Evolutionary conservation across 495 filamentous ascomycete species (phyloP), one percentile per base, ranked within the genome.

Genomic region (Tuber borchii): DNA sequence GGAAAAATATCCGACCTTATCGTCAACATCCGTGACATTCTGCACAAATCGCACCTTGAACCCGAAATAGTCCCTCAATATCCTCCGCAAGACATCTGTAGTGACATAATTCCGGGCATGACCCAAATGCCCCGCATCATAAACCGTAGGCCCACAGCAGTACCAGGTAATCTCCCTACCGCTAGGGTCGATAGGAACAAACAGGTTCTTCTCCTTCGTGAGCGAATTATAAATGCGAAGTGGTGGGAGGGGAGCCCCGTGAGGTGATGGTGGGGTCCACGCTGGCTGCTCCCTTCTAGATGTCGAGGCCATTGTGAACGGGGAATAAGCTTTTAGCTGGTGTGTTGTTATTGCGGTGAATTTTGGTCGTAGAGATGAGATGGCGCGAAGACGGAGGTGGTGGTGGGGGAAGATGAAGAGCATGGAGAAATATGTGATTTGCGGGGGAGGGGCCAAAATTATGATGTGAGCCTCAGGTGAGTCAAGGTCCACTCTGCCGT

Each of bases 21-120:
- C 93, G 83, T 97, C 93, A 2, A 97, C 88, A 85, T 97, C 93
- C 7, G 94, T 97, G 79, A 97, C 92, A 84, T 99, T 99, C 91
- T 96, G 95, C 70, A 97, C 93, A 87, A 97, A 97, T 68, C 91
- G 88, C 74, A 98, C 90, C 45, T 94, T 87, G 83, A 90, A 97
- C 69, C 89, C 89, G 83, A 97, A 97, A 84, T 96, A 95, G 82
- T 97, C 90, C 77, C 86, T 84, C 85, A 98, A 85, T 78, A 97
- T 93, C 80, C 95, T 88, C 51, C 94, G 89, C 76, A 98, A 90
- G 69, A 99, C 95, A 84, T 98, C 95, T 22, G 93, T 96, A 44
- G 89, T 92, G 73, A 97, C 92, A 91, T 97, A 97, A 85, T 97
- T 99, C 73, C 94, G 87, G 17, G 93, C 93, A 85, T 97, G 94